Conservation (phyloP, 2,329 filamentous ascomycete species). For the Colletotrichum noveboracense region DNA sequence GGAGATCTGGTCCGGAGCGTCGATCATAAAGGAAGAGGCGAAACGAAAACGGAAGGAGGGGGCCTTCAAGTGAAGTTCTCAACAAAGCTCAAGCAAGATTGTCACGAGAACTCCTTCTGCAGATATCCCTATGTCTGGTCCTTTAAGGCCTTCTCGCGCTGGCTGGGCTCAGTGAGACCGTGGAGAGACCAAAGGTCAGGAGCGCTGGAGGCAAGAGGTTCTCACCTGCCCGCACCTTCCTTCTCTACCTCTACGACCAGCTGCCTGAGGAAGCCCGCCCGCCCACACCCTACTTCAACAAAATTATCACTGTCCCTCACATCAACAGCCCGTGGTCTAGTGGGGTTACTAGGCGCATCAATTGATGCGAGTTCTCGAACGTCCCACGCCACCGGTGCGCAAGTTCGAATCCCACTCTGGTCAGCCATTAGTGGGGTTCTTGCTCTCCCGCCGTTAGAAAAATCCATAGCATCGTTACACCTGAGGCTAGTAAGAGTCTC, state of each 20-base stretch:
- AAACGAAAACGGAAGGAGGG: neutral
- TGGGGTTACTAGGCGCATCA: neutral
- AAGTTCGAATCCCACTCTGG: neutral
- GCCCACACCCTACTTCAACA: neutral
- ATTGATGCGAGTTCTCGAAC: neutral
- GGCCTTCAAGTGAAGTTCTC: neutral
- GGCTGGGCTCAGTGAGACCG: neutral
- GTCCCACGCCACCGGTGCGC: neutral
- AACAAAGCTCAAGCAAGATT: rapidly evolving
- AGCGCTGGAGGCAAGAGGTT: neutral
- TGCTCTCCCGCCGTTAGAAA: neutral
- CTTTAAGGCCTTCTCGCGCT: neutral
- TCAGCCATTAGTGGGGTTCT: neutral
- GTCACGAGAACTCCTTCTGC: neutral
- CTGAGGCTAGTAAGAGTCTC: neutral
- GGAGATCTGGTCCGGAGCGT: rapidly evolving
- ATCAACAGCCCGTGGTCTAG: neutral
- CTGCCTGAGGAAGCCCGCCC: neutral
- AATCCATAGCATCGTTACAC: neutral
- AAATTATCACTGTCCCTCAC: rapidly evolving
- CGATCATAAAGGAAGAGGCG: neutral
- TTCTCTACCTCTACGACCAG: neutral
- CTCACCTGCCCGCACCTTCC: neutral
- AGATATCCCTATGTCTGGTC: rapidly evolving
- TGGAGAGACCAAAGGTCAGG: neutral